phyloP scores from a whole-genome alignment of 2,329 filamentous ascomycete species.

The Fusarium metavorans region DNA sequence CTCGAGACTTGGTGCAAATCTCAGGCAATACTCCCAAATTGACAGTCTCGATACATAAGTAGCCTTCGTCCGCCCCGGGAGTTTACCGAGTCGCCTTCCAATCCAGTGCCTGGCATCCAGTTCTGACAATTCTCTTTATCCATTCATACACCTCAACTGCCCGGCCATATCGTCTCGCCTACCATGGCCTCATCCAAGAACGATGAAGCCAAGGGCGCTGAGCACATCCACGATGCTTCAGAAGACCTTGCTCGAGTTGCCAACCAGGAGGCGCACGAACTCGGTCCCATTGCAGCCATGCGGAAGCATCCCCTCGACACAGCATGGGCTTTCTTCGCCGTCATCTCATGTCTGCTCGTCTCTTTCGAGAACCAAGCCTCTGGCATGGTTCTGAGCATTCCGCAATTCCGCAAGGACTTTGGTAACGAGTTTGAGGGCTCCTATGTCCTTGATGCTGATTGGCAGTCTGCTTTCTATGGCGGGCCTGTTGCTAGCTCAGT shows the following conservation, averaged over 20 bases:
- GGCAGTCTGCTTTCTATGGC: conserved; percentile 46
- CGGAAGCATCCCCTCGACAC: conserved; percentile 16
- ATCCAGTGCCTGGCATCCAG: neutral
- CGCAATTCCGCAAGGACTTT: conserved; percentile 35
- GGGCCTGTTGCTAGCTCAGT: conserved; percentile 42
- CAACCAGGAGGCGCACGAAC: conserved; percentile 23
- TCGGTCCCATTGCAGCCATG: conserved; percentile 17
- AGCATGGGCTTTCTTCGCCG: conserved; percentile 21
- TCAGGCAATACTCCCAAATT: conserved; percentile 4
- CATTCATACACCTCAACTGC: neutral
- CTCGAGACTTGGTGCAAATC: neutral
- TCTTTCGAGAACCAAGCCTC: conserved; percentile 45
- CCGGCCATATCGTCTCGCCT: neutral
- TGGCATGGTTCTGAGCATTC: conserved; percentile 36
- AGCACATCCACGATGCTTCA: conserved; percentile 22
- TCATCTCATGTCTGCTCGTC: conserved; percentile 21
- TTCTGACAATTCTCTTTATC: neutral
- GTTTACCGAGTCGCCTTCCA: neutral
- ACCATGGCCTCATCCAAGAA: conserved; percentile 8
- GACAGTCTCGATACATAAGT: conserved; percentile 14
- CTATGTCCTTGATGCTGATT: conserved; percentile 44
- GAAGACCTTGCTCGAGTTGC: conserved; percentile 10
- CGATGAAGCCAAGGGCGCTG: conserved; percentile 5
- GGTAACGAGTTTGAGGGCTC: conserved; percentile 19
- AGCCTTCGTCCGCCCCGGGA: neutral